phyloP scores from a whole-genome alignment of 2,329 filamentous ascomycete species.

The Penicillium digitatum region DNA sequence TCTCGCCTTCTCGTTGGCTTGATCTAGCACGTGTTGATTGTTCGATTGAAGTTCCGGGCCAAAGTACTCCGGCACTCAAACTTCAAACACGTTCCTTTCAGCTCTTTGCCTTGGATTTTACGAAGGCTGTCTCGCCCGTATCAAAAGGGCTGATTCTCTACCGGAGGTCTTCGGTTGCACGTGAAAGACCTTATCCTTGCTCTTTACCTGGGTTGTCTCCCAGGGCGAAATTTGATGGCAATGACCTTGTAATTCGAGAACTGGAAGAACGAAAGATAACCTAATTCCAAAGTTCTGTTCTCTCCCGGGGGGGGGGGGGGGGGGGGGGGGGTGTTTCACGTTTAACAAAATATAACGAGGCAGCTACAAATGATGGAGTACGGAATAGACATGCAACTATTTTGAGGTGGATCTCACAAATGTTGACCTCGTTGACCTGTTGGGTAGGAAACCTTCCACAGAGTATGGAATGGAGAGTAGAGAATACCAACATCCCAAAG shows the following conservation, averaged over 20 bases:
- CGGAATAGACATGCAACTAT: not conserved
- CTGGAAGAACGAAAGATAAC: not conserved
- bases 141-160: not conserved
- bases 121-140: conserved; percentile 1
- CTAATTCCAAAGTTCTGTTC: not conserved
- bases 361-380: not conserved
- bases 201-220: not conserved
- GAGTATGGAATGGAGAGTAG: not conserved
- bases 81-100: conserved; percentile 5
- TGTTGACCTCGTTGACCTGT: not conserved
- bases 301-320: too few relatives aligned
- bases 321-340: not conserved
- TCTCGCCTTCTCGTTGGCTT: conserved; percentile 8
- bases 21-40: conserved; percentile 3
- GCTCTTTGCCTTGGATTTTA: conserved; percentile 6
- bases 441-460: not conserved
- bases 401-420: not conserved
- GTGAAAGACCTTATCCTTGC: not conserved
- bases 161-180: not conserved
- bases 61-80: conserved; percentile 15
- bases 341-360: not conserved
- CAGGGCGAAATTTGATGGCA: not conserved
- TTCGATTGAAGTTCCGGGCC: conserved; percentile 4
- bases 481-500: not conserved
- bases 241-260: not conserved